Percentiles rank a stretch among this genome's conserved stretches.
phyloP scores from a whole-genome alignment of 1,284 basidiomycete genomes.

The Boletus hoseneyae region DNA sequence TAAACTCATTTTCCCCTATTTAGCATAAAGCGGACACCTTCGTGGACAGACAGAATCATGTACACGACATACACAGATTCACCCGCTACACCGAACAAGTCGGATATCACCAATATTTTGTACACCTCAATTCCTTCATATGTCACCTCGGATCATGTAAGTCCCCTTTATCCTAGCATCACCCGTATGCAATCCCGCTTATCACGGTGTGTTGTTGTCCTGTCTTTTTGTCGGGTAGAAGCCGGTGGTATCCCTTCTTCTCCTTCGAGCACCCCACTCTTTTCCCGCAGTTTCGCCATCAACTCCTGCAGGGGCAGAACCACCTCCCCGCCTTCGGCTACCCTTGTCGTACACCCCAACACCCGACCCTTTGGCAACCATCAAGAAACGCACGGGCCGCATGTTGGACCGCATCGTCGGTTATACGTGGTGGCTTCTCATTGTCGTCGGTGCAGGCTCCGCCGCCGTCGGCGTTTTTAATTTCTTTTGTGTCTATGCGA shows the following conservation, averaged over 20 bases:
- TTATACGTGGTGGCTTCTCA: slow-evolving; percentile 68
- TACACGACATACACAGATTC: slow-evolving; percentile 80
- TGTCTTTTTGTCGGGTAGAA: slow-evolving; percentile 16
- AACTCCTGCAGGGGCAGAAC: slow-evolving; percentile 2
- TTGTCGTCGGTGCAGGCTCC: slow-evolving; percentile 74
- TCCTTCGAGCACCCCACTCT: slow-evolving; percentile 12
- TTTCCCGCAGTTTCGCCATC: slow-evolving; percentile 11
- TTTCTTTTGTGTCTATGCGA: slow-evolving; percentile 56
- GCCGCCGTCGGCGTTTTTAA: slow-evolving; percentile 64
- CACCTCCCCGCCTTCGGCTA: slow-evolving; percentile 44
- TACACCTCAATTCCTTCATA: slow-evolving; percentile 78
- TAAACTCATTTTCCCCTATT: slow-evolving; percentile 5
- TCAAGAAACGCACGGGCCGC: slow-evolving; percentile 64
- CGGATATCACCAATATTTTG: slow-evolving; percentile 58
- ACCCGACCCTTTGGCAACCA: slow-evolving; percentile 48
- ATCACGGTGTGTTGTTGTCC: neutral
- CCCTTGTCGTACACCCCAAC: slow-evolving; percentile 48
- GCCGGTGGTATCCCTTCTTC: slow-evolving; percentile 51
- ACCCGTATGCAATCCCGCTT: slow-evolving; percentile 1
- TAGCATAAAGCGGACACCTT: slow-evolving; percentile 75
- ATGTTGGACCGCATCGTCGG: slow-evolving; percentile 71
- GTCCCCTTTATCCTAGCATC: slow-evolving; percentile 21
- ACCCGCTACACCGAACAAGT: slow-evolving; percentile 47
- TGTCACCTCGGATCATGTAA: slow-evolving; percentile 72
- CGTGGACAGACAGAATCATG: slow-evolving; percentile 95